Evolutionary conservation across 768 basidiomycete species (phyloP).

Genomic region (Suillus brevipes): DNA sequence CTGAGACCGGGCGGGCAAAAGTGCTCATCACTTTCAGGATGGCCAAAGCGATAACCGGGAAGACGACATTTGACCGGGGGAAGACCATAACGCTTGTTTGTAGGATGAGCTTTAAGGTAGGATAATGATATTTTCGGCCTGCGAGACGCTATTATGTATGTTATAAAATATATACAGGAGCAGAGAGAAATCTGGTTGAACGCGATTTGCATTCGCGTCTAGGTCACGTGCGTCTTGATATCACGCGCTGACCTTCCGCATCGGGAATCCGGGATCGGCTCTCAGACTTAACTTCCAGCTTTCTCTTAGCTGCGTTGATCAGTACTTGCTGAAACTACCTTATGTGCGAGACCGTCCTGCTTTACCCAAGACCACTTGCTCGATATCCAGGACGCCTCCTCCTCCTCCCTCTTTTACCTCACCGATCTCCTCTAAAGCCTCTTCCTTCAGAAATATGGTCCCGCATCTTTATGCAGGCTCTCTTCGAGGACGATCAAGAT

Average conservation of each 20-base stretch:
- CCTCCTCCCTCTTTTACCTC: conserved; percentile 68
- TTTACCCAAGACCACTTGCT: conserved; percentile 69
- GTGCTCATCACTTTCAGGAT: background rate
- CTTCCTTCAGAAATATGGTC: conserved; percentile 76
- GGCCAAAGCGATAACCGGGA: background rate
- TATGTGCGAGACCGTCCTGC: conserved; percentile 47
- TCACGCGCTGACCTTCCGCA: background rate
- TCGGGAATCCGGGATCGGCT: background rate
- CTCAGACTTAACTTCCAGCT: background rate
- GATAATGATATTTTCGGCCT: background rate
- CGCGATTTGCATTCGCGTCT: background rate
- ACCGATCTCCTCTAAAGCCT: conserved; percentile 47
- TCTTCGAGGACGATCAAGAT: conserved; percentile 17
- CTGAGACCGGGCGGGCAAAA: background rate
- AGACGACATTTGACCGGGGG: background rate
- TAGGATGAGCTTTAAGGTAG: background rate
- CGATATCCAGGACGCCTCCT: conserved; percentile 57
- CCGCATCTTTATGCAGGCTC: conserved; percentile 49
- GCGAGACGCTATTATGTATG: background rate
- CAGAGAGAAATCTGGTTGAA: background rate
- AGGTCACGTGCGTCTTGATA: conserved; percentile 3
- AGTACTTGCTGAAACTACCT: conserved; percentile 5
- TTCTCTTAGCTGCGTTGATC: background rate
- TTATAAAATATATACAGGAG: background rate
- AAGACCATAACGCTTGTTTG: background rate